These are phyloP conservation scores for Rhodotorula sphaerocarpa DNA, from an alignment of 768 basidiomycete species.

Conservation along the genomic window DNA sequence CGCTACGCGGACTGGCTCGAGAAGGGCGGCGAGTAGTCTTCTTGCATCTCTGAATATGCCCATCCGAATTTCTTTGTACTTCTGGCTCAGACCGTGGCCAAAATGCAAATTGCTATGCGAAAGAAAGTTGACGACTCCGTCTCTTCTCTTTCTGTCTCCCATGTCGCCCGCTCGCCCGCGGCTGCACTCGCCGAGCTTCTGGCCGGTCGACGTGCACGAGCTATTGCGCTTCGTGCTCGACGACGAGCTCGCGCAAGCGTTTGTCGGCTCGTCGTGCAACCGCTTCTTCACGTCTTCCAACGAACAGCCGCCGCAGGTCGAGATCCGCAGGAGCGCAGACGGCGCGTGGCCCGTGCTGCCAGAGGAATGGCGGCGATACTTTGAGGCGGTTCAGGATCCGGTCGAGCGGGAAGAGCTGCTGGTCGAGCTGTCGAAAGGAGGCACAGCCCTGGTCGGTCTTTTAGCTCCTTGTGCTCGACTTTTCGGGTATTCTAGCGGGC, in stretches of 20 bases:
- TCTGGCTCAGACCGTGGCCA: too few relatives aligned
- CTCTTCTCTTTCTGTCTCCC: background rate
- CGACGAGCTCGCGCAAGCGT: background rate
- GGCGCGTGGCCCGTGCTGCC: slow-evolving; percentile 17
- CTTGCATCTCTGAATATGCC: background rate
- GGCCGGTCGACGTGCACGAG: background rate
- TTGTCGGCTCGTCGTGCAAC: slow-evolving; percentile 15
- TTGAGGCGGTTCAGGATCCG: background rate
- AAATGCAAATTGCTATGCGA: too few relatives aligned
- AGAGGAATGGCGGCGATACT: slow-evolving; percentile 7
- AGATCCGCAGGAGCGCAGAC: background rate
- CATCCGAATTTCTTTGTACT: too few relatives aligned
- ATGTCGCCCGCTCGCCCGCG: background rate
- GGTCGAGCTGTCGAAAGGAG: background rate
- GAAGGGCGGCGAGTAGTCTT: slow-evolving; percentile 14
- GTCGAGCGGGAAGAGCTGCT: background rate
- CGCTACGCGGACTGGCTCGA: slow-evolving; percentile 35
- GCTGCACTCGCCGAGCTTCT: background rate
- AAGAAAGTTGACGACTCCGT: too few relatives aligned
- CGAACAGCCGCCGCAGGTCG: background rate
- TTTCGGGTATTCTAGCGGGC: background rate
- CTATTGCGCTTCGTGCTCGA: slow-evolving; percentile 6
- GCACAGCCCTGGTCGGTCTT: background rate
- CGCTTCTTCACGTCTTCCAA: slow-evolving; percentile 4
- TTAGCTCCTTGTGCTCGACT: too few relatives aligned